A percentile compares a stretch with the other conserved stretches of the same genome.
Evolutionary conservation across 306 rosid genomes (phyloP).

Genomic region (Hippophae rhamnoides): DNA sequence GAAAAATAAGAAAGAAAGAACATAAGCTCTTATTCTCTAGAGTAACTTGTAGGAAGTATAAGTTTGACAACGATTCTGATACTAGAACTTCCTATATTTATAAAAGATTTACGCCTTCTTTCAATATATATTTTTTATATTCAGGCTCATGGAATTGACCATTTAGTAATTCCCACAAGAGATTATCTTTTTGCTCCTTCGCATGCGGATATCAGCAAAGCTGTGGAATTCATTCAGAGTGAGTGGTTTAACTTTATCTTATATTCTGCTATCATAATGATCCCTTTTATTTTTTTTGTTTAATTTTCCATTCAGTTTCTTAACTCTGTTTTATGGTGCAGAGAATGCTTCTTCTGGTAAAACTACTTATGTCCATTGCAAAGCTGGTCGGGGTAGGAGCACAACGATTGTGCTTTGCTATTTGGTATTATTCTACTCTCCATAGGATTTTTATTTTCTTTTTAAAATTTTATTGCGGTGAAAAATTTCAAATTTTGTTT

Average conservation of each 20-base stretch:
- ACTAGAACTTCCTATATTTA: too few relatives aligned
- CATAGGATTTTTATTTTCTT: not conserved
- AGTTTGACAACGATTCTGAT: too few relatives aligned
- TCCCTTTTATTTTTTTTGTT: conserved; percentile 1
- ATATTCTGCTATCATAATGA: conserved; percentile 5
- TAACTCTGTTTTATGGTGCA: conserved; percentile 17
- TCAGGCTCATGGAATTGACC: conserved; percentile 90
- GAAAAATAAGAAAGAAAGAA: too few relatives aligned
- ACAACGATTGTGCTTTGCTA: conserved; percentile 94
- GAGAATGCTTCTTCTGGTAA: conserved; percentile 58
- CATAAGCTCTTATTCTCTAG: too few relatives aligned
- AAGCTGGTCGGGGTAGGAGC: conserved; percentile 97
- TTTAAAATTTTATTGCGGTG: not conserved
- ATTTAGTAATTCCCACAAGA: conserved; percentile 83
- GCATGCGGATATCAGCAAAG: conserved; percentile 63
- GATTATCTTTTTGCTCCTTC: conserved; percentile 98
- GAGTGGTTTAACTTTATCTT: conserved; percentile 19
- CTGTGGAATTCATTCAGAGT: conserved; percentile 91
- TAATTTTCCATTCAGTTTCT: not conserved
- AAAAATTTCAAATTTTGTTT: conserved; percentile 3
- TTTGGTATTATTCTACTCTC: conserved; percentile 46
- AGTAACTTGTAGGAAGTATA: too few relatives aligned
- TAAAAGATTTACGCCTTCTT: conserved; percentile 3
- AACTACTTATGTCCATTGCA: conserved; percentile 94
- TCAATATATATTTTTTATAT: conserved; percentile 17